Evolutionary conservation across 768 basidiomycete genomes (phyloP).

Genomic region (Royoungia palumana): DNA sequence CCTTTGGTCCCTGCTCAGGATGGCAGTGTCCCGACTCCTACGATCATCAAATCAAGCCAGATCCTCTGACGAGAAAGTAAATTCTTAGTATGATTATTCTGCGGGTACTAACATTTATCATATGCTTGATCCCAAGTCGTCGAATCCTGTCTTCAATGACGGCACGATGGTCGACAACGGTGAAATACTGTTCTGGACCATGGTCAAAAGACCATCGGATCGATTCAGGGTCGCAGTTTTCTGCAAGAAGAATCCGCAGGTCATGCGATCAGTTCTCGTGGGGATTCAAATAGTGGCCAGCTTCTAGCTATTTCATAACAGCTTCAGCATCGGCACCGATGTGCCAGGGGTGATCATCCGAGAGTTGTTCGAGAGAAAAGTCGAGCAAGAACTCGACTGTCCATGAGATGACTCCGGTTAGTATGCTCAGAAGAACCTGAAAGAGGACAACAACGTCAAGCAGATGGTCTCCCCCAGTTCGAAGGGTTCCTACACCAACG

Average conservation of each 20-base stretch:
- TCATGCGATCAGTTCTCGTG: slow-evolving; percentile 84
- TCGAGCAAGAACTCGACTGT: slow-evolving; percentile 87
- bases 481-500: slow-evolving; percentile 99
- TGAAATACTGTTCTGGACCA: slow-evolving; percentile 89
- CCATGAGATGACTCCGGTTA: slow-evolving; percentile 96
- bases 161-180: slow-evolving; percentile 97
- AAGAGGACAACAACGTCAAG: slow-evolving; percentile 99
- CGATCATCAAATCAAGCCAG: slow-evolving; percentile 95
- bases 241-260: slow-evolving; percentile 94
- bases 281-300: slow-evolving; percentile 95
- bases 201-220: slow-evolving; percentile 99
- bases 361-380: slow-evolving; percentile 93
- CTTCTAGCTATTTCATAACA: slow-evolving; percentile 98
- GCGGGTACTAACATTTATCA: slow-evolving; percentile 92
- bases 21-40: slow-evolving; percentile 88
- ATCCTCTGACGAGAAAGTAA: slow-evolving; percentile 98
- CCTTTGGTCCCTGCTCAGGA: slow-evolving; percentile 99
- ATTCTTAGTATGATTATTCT: slow-evolving; percentile 90
- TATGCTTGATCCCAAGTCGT: slow-evolving; percentile 71
- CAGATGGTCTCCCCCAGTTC: slow-evolving; percentile 99
- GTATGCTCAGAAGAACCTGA: slow-evolving; percentile 94
- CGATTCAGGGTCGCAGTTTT: slow-evolving; percentile 91
- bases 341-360: slow-evolving; percentile 99
- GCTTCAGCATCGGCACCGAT: slow-evolving; percentile 98
- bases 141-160: slow-evolving; percentile 84